These are phyloP conservation scores for Irpex lacteus DNA, from an alignment of 1,284 basidiomycete genomes.

Conservation along the genomic window DNA sequence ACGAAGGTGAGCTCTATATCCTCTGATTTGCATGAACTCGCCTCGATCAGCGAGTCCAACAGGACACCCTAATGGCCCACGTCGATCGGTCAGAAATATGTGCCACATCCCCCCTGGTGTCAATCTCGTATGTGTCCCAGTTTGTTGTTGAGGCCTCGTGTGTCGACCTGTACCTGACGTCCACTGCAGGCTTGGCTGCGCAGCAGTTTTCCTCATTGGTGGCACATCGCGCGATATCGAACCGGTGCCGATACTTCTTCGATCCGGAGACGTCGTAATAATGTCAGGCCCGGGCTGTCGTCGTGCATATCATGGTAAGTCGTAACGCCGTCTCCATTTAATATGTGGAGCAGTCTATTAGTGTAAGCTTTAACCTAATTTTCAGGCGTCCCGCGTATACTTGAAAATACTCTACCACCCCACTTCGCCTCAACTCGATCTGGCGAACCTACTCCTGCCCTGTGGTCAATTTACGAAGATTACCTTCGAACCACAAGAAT, in stretches of 20 bases:
- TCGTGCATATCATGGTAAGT: conserved; percentile 80
- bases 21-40: neutral
- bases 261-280: conserved; percentile 87
- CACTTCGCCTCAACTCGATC: conserved; percentile 43
- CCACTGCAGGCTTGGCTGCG: conserved; percentile 72
- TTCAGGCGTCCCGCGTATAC: conserved; percentile 81
- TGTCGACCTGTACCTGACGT: neutral
- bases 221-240: conserved; percentile 69
- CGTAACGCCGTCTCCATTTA: neutral
- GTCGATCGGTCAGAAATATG: conserved; percentile 90
- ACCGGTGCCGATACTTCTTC: conserved; percentile 79
- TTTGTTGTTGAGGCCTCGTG: neutral
- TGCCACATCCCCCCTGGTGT: conserved; percentile 84
- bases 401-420: conserved; percentile 73
- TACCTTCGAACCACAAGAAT: conserved; percentile 72
- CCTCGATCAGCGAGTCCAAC: neutral
- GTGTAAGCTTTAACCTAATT: neutral
- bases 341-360: neutral
- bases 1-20: conserved; percentile 44
- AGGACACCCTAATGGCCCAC: conserved; percentile 91
- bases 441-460: conserved; percentile 18
- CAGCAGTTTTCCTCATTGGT: conserved; percentile 88
- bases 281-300: conserved; percentile 87
- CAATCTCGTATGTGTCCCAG: conserved; percentile 68
- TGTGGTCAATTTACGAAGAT: conserved; percentile 58